Base-by-base conservation (phyloP, 352 stramenopile genomes). In the Pythium apleroticum region DNA sequence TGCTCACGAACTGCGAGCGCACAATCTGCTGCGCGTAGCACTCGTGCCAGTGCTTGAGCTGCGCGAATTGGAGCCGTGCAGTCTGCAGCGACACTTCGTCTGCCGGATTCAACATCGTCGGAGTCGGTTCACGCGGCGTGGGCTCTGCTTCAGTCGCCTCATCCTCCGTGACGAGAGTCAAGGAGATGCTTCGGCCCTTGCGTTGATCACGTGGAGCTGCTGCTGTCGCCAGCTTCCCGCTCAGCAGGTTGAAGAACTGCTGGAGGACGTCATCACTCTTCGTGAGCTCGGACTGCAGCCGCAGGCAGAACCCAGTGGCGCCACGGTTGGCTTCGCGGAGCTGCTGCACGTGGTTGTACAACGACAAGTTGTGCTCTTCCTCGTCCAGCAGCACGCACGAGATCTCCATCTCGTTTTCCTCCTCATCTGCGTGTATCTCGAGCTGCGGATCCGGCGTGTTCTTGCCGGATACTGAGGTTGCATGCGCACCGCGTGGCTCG, bases 321-420 rank as follows among this genome's bases (percentile, higher is more conserved):
- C 46, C 65, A 31, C 53, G 71, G 9, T 60, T 58, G 12, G 30
- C 63, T 17, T 63, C 67, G 0, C 33, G 33, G 7, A 82, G 30
- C 50, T 77, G 54, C 27, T 75, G 55, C 19, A 88, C 41, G 12
- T 81, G 77, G 6, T 75, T 64, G 22, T 76, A 84, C 6, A 90
- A 56, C 15, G 72, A 62, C 12, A 86, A 33, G 57, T 89, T 90
- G 22, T 75, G 63, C 15, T 76, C 66, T 71, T 90, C 81, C 15
- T 76, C 70, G 14, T 66, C 69, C n/a, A 90, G 60, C 35, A 90
- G 71, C n/a, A 80, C 72, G 53, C 78, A 90, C 15, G 68, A 66
- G 2, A 73, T 64, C 54, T 54, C 69, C 52, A 45, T 75, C 56
- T 52, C 27, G 28, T 30, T 37, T 1, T 74, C 60, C 10, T 69